Percentiles rank a stretch among this genome's conserved stretches.
phyloP scores from a whole-genome alignment of 768 basidiomycete genomes.

The Hygrophoropsis aurantiaca region DNA sequence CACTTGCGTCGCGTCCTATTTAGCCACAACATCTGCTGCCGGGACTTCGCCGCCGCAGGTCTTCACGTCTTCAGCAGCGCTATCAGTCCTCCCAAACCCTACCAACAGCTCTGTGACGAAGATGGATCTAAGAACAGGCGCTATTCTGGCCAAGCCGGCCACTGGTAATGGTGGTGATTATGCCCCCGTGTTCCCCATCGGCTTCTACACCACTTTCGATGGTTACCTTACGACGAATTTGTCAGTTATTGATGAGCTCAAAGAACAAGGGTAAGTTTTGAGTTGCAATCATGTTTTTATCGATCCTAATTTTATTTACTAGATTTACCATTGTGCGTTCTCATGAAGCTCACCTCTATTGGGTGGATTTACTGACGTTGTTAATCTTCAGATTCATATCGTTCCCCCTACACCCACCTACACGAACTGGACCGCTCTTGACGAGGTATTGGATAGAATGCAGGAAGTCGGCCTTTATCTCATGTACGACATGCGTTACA shows the following conservation, averaged over 20 bases:
- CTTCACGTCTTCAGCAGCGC: slow-evolving; percentile 42
- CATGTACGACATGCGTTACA: slow-evolving; percentile 82
- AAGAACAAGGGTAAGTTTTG: slow-evolving; percentile 32
- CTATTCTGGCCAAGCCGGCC: slow-evolving; percentile 49
- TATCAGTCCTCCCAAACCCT: slow-evolving; percentile 52
- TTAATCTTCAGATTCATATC: slow-evolving; percentile 55
- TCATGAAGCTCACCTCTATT: not conserved
- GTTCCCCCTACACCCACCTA: slow-evolving; percentile 51
- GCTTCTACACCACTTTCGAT: slow-evolving; percentile 45
- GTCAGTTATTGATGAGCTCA: slow-evolving; percentile 30
- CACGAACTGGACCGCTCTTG: slow-evolving; percentile 55
- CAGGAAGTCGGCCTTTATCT: slow-evolving; percentile 68
- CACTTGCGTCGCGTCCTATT: slow-evolving; percentile 24
- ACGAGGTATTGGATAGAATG: slow-evolving; percentile 65
- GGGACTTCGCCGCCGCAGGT: slow-evolving; percentile 29
- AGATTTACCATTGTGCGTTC: slow-evolving; percentile 33
- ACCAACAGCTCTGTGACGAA: slow-evolving; percentile 59
- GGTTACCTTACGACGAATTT: slow-evolving; percentile 21
- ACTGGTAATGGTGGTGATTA: slow-evolving; percentile 49
- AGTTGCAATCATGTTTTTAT: slow-evolving; percentile 10
- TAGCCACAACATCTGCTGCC: slow-evolving; percentile 38
- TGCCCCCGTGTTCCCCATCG: slow-evolving; percentile 49
- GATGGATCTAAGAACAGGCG: slow-evolving; percentile 61
- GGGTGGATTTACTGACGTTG: slow-evolving; percentile 1
- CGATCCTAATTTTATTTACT: not conserved